Evolutionary conservation across 2,329 filamentous ascomycete species (phyloP), one percentile per base, ranked within the genome.

Genomic region (Stagonosporopsis chrysanthemi): DNA sequence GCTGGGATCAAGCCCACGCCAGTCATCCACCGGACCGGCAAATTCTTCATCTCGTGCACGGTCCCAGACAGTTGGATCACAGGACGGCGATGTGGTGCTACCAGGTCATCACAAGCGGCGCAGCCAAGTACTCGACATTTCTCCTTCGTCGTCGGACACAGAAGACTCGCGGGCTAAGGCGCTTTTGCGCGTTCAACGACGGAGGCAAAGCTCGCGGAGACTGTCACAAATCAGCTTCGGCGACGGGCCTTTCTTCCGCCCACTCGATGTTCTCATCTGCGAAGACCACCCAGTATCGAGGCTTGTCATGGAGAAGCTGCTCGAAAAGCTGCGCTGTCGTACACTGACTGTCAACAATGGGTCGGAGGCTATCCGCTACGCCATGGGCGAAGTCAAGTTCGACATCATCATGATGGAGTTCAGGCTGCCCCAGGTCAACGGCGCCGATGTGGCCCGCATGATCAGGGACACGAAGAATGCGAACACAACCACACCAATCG

Each of bases 381-480:
- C 95, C 26, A 91, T 96, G 83, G 94, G 94, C 71, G 94, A 98
- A 73, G 94, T 99, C 73, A 96, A 98, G 72, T 99, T 98, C 72
- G 95, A 99, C 77, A 92, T 97, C 68, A 97, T 99, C 74, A 95
- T 99, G 82, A 94, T 97, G 77, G 95, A 99, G 77, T 97, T 92
- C 80, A 96, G 94, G 74, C 82, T 99, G 42, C 94, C 95, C 9
- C 92, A 96, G 71, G 92, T 98, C 71, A 98, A 92, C 68, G 95
- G 95, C 23, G 90, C 92, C 12, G 95, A 99, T 73, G 91, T 99
- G 54, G 94, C 95, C 47, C 90, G 95, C 31, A 99, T 99, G 95
- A 92, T 99, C 65, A 88, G 95, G 44, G 94, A 98, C 73, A 97
- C 94, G 1, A 95, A 94, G 79, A 97, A 97, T 74, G 87, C 91